Conservation (phyloP, 1,139 yeast genomes). For the Candida dubliniensis region DNA sequence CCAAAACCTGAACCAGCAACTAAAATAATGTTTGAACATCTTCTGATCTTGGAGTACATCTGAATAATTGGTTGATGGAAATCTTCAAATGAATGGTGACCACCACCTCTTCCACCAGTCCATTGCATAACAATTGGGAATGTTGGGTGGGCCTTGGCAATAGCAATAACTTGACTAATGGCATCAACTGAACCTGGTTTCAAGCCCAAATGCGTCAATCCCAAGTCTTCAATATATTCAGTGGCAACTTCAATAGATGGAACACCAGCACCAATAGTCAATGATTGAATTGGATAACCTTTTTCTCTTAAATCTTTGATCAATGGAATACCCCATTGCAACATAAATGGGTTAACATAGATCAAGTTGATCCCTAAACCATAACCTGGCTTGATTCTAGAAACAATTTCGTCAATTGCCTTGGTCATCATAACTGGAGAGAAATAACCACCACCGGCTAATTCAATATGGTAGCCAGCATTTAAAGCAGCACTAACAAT, state of each 20-base stretch:
- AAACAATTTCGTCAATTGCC: slow-evolving; percentile 73
- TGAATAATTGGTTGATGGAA: slow-evolving; percentile 97
- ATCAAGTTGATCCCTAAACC: slow-evolving; percentile 91
- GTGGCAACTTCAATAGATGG: slow-evolving; percentile 97
- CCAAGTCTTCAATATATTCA: slow-evolving; percentile 90
- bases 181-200: slow-evolving; percentile 98
- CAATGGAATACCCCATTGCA: slow-evolving; percentile 98
- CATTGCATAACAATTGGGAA: slow-evolving; percentile 98
- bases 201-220: slow-evolving; percentile 90
- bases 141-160: slow-evolving; percentile 92
- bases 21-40: slow-evolving; percentile 81
- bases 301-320: slow-evolving; percentile 82
- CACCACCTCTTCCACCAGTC: slow-evolving; percentile 99
- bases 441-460: slow-evolving; percentile 99
- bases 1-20: slow-evolving; percentile 99
- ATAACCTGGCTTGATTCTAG: slow-evolving; percentile 72
- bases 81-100: slow-evolving; percentile 98
- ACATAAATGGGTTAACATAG: slow-evolving; percentile 95
- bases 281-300: slow-evolving; percentile 94
- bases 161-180: slow-evolving; percentile 78
- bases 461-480: slow-evolving; percentile 95
- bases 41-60: slow-evolving; percentile 94
- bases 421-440: slow-evolving; percentile 64
- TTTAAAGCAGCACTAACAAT: slow-evolving; percentile 91
- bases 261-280: slow-evolving; percentile 99